A percentile compares a stretch with the other conserved stretches of the same genome.
Conservation (phyloP, 148 eudicot species). For the Fagopyrum esculentum region DNA sequence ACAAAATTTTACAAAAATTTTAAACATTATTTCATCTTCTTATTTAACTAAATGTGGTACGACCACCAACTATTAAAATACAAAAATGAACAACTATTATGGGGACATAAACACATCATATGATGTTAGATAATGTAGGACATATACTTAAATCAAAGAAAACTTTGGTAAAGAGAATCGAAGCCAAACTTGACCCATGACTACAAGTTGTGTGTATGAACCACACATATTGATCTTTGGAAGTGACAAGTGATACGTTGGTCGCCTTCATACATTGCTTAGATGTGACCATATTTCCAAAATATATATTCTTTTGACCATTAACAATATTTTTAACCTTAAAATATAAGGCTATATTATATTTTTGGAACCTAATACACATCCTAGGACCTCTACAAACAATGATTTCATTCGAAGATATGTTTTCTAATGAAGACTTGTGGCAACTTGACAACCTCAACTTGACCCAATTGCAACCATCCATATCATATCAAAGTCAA, state of each 20-base stretch:
- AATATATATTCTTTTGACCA: background rate
- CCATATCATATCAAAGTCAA: slow-evolving; percentile 3
- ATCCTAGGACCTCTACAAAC: background rate
- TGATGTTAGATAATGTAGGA: too few relatives aligned
- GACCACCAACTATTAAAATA: too few relatives aligned
- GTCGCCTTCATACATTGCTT: background rate
- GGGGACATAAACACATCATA: too few relatives aligned
- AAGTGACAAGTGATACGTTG: background rate
- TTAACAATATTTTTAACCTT: background rate
- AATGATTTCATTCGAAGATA: background rate
- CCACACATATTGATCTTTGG: too few relatives aligned
- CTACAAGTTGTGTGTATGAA: too few relatives aligned
- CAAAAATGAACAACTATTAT: too few relatives aligned
- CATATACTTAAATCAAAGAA: too few relatives aligned
- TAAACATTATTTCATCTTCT: too few relatives aligned
- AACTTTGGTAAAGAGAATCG: too few relatives aligned
- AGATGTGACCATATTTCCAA: background rate
- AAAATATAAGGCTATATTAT: background rate
- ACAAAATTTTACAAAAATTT: too few relatives aligned
- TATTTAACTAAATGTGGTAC: too few relatives aligned
- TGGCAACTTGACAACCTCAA: background rate
- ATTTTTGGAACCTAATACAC: background rate
- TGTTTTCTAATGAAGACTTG: background rate
- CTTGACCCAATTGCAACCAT: background rate
- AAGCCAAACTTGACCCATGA: too few relatives aligned